Evolutionary conservation across 2,329 filamentous ascomycete species (phyloP).

Genomic region (Neopestalotiopsis sp.): DNA sequence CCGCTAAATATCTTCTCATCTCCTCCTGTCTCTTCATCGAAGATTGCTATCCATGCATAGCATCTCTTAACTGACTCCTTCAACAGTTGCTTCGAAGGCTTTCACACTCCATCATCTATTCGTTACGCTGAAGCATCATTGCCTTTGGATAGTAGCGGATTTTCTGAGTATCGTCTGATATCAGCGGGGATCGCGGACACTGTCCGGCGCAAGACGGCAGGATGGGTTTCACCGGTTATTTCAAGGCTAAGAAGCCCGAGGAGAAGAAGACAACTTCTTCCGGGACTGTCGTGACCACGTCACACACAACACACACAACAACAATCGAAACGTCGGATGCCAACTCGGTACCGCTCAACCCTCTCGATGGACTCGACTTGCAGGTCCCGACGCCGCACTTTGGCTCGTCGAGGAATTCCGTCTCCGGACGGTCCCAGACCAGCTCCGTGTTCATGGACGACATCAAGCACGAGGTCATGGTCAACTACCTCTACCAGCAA

Average conservation of each 20-base stretch:
- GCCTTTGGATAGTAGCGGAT: not conserved
- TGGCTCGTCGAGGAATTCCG: constrained; percentile 58
- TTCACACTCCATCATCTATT: not conserved
- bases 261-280: constrained; percentile 30
- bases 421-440: constrained; percentile 50
- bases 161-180: not conserved
- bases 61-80: not conserved
- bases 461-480: constrained; percentile 83
- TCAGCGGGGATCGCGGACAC: not conserved
- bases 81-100: not conserved
- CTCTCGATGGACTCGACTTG: constrained; percentile 52
- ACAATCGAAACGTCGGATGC: constrained; percentile 44
- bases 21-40: not conserved
- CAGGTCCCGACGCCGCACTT: constrained; percentile 54
- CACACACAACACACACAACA: constrained; percentile 28
- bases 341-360: constrained; percentile 29
- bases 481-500: constrained; percentile 82
- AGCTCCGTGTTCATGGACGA: constrained; percentile 69
- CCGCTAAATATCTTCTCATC: not conserved
- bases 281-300: constrained; percentile 24
- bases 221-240: constrained; percentile 69
- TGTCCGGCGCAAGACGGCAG: constrained; percentile 23
- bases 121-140: not conserved
- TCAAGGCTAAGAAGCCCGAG: constrained; percentile 59
- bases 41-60: not conserved